Evolutionary conservation across 495 filamentous ascomycete species (phyloP).

Genomic region (Chlorociboria aeruginascens): DNA sequence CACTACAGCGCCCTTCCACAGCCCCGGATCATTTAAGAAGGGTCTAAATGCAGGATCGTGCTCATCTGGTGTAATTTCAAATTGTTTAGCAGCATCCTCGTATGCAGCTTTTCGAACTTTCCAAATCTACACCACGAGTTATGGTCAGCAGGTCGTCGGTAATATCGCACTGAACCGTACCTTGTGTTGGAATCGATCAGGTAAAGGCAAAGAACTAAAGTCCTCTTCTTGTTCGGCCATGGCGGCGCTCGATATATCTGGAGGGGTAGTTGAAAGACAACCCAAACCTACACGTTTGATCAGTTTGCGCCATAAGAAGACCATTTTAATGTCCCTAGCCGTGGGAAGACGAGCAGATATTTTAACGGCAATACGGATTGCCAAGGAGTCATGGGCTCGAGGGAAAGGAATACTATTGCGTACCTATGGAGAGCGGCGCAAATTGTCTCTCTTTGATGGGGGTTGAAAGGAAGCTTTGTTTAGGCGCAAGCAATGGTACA

Average conservation of each 20-base stretch:
- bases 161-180: constrained; percentile 29
- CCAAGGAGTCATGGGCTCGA: too few species aligned
- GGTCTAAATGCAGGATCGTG: constrained; percentile 73
- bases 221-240: constrained; percentile 73
- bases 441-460: too few species aligned
- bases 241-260: constrained; percentile 4
- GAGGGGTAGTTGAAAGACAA: not conserved
- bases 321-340: constrained; percentile 6
- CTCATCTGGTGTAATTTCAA: constrained; percentile 79
- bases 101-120: constrained; percentile 95
- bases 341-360: not conserved
- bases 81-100: constrained; percentile 79
- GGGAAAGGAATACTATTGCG: too few species aligned
- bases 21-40: constrained; percentile 69
- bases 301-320: constrained; percentile 9
- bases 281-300: constrained; percentile 4
- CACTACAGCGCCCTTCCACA: constrained; percentile 87
- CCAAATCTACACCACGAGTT: constrained; percentile 52
- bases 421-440: too few species aligned
- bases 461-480: too few species aligned
- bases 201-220: constrained; percentile 67
- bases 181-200: constrained; percentile 83
- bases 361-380: too few species aligned
- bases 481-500: too few species aligned
- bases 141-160: not conserved